Evolutionary conservation across 345 rosid species (phyloP), one percentile per base, ranked within the genome.

Genomic region (Corchorus capsularis): DNA sequence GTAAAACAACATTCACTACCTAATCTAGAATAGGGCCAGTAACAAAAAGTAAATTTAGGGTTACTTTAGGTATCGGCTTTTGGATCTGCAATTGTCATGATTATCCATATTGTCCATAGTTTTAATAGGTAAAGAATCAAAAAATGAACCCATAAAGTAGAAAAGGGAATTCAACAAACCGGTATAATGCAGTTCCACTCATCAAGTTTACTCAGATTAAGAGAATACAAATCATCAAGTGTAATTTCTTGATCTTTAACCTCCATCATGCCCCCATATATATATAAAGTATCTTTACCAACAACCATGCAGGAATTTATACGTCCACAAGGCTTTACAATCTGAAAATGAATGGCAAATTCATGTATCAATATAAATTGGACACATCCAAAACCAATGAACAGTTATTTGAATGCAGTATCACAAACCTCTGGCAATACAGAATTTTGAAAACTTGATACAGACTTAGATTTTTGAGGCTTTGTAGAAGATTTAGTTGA

Each of bases 231-330:
- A 85, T 95, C 99, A 73, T 93, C 99, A 80, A 93, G 98, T 19
- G 96, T 90, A 81, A 95, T 81, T 82, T 95, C 99, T 80, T 8
- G 89, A 75, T 95, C 99, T 77, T 88, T 95, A 54, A 89, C 87
- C 87, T 95, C 99, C 97, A 95, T 93, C 99, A 95, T 93, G 69
- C 99, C 99, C 78, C 98, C 99, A 64, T 95, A 95, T 56, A 95
- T 79, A 86, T 92, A 95, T 74, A 93, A 82, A 27, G 89, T 90
- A 87, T 95, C 99, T 83, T 82, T 91, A 78, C 99, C 96, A 75
- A 95, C 96, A 46, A 88, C 97, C 96, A 88, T 83, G 78, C 97
- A 93, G 52, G 98, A 88, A 84, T 95, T 95, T 75, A 95, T 93
- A 55, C 98, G 93, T 78, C 99, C 99, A 85, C 98, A 93, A 62